phyloP scores from a whole-genome alignment of 176 grass and related monocot species.

The Triticum turgidum region DNA sequence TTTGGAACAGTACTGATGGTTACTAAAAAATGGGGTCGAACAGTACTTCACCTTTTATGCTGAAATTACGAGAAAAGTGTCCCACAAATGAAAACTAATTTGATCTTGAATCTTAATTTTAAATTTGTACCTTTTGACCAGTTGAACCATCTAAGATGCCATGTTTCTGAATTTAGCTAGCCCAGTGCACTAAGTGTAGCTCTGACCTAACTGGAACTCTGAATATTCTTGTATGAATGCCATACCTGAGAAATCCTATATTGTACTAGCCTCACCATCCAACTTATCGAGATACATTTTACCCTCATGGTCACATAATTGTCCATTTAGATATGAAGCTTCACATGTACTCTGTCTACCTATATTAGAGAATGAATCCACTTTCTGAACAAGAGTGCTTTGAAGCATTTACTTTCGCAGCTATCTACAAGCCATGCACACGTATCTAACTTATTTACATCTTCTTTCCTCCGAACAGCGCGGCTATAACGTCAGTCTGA shows the following conservation, averaged over 20 bases:
- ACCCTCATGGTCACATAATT: constrained; percentile 3
- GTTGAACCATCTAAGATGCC: constrained; percentile 3
- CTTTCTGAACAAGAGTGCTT: too few species aligned
- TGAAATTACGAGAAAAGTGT: background rate
- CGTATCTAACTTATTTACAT: too few species aligned
- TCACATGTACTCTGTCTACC: too few species aligned
- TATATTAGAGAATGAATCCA: too few species aligned
- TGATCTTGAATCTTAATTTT: background rate
- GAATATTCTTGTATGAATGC: constrained; percentile 28
- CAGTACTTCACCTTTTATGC: background rate
- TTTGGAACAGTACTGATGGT: background rate
- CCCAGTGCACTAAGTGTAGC: background rate
- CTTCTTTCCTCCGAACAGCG: too few species aligned
- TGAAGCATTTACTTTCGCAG: too few species aligned
- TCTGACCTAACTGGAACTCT: constrained; percentile 2
- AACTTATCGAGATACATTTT: constrained; percentile 12
- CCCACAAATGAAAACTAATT: background rate
- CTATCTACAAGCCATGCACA: too few species aligned
- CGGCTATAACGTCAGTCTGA: too few species aligned
- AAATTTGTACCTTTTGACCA: constrained; percentile 20
- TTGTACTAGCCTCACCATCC: too few species aligned
- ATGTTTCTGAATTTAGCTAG: constrained; percentile 30
- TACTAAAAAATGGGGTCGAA: too few species aligned
- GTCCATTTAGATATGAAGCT: too few species aligned
- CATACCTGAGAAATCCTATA: constrained; percentile 13